A percentile compares a stretch with the other conserved stretches of the same genome.
These are phyloP conservation scores for Helicosporidium sp. DNA, from an alignment of 139 green algal species.

Conservation along the genomic window DNA sequence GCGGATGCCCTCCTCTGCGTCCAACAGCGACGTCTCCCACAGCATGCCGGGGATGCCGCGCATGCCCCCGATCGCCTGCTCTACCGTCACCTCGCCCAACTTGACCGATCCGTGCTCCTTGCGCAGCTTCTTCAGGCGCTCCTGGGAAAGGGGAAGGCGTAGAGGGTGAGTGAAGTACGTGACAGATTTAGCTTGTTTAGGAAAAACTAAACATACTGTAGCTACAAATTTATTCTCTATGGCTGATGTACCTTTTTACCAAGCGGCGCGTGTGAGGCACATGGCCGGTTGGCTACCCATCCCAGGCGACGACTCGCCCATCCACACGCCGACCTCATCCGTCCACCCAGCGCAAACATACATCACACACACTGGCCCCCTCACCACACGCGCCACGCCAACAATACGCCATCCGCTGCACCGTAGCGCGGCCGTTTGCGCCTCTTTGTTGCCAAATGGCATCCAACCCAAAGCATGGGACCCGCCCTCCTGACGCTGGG, in stretches of 20 bases:
- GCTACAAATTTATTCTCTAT: neutral
- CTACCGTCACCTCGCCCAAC: constrained; percentile 72
- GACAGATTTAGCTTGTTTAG: neutral
- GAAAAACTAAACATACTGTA: neutral
- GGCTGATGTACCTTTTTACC: neutral
- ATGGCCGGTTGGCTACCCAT: neutral
- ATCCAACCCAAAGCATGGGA: no score
- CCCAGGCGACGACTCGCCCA: no score
- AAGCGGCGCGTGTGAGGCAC: neutral
- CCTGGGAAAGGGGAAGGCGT: constrained; percentile 27
- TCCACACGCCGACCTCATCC: no score
- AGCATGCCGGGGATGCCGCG: constrained; percentile 82
- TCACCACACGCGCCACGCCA: no score
- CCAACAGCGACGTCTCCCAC: constrained; percentile 92
- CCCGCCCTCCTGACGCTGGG: no score
- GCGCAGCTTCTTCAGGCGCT: constrained; percentile 67
- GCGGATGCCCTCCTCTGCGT: constrained; percentile 86
- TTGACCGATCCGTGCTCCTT: constrained; percentile 42
- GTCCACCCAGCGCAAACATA: no score
- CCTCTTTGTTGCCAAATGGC: no score
- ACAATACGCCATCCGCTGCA: no score
- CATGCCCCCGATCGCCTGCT: constrained; percentile 86
- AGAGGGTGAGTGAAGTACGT: neutral
- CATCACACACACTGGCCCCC: no score
- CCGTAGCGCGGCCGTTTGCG: no score